Percentiles rank a stretch among this genome's conserved stretches.
Evolutionary conservation across 2,329 filamentous ascomycete genomes (phyloP).

Genomic region (Dothistroma septosporum): DNA sequence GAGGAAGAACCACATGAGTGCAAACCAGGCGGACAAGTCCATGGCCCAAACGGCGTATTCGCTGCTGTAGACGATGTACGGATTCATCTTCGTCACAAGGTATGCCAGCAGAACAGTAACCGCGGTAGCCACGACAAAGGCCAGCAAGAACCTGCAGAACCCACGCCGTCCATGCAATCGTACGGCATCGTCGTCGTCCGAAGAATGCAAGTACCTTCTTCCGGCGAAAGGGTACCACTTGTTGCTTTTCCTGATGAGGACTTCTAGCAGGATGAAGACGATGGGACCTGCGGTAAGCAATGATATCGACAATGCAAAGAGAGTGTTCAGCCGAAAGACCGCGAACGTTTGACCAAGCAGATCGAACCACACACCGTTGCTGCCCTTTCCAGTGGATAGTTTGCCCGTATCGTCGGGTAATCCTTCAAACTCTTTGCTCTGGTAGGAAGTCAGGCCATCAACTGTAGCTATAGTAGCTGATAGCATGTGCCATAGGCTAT

Average conservation of each 20-base stretch:
- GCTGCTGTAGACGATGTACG: slow-evolving; percentile 85
- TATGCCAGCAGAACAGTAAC: slow-evolving; percentile 70
- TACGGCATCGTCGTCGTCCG: slow-evolving; percentile 57
- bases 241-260: slow-evolving; percentile 64
- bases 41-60: slow-evolving; percentile 81
- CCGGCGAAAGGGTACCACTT: slow-evolving; percentile 86
- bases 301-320: slow-evolving; percentile 84
- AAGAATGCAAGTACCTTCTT: slow-evolving; percentile 57
- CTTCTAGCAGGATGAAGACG: slow-evolving; percentile 63
- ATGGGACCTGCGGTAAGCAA: slow-evolving; percentile 77
- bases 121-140: slow-evolving; percentile 63
- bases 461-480: slow-evolving; percentile 75
- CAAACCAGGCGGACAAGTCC: slow-evolving; percentile 76
- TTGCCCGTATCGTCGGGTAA: slow-evolving; percentile 53
- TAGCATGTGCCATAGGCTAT: slow-evolving; percentile 89
- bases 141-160: slow-evolving; percentile 76
- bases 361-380: slow-evolving; percentile 85
- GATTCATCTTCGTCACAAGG: slow-evolving; percentile 77
- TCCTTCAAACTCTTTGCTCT: slow-evolving; percentile 62
- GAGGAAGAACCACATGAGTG: slow-evolving; percentile 76
- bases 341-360: slow-evolving; percentile 77
- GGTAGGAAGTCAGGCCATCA: slow-evolving; percentile 64
- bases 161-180: slow-evolving; percentile 71
- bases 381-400: slow-evolving; percentile 58
- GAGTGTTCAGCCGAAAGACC: slow-evolving; percentile 70